These are phyloP conservation scores for Russula ochroleuca DNA, from an alignment of 768 basidiomycete genomes.

Conservation along the genomic window DNA sequence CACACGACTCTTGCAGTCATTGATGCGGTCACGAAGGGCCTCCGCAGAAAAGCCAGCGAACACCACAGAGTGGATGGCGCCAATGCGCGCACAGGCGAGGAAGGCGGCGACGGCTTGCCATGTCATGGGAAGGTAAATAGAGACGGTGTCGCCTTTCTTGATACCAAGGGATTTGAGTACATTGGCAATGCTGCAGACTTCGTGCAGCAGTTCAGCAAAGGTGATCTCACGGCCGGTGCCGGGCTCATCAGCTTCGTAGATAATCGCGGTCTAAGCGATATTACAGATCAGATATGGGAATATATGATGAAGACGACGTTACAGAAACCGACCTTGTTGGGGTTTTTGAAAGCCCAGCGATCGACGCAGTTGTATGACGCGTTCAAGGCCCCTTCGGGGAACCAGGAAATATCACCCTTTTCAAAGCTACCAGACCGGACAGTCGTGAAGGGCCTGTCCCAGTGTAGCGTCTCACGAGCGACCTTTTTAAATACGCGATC, in stretches of 20 bases:
- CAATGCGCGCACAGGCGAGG: constrained; percentile 96
- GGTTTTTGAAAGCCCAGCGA: constrained; percentile 88
- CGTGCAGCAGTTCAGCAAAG: constrained; percentile 81
- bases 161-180: constrained; percentile 86
- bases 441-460: constrained; percentile 86
- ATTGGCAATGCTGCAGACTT: constrained; percentile 87
- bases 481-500: constrained; percentile 37
- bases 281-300: background rate
- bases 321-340: constrained; percentile 57
- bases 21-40: constrained; percentile 85
- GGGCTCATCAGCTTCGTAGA: constrained; percentile 97
- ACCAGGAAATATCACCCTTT: constrained; percentile 89
- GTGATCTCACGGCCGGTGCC: constrained; percentile 69
- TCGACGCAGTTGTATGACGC: constrained; percentile 98
- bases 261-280: constrained; percentile 75
- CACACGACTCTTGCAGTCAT: constrained; percentile 86
- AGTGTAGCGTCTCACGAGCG: constrained; percentile 73
- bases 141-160: constrained; percentile 93
- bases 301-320: background rate
- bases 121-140: constrained; percentile 90
- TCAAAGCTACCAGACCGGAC: constrained; percentile 80
- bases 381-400: constrained; percentile 90
- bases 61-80: constrained; percentile 94
- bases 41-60: constrained; percentile 98
- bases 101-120: constrained; percentile 96